Conservation (phyloP, 495 filamentous ascomycete genomes). For the Aspergillus saccharolyticus region DNA sequence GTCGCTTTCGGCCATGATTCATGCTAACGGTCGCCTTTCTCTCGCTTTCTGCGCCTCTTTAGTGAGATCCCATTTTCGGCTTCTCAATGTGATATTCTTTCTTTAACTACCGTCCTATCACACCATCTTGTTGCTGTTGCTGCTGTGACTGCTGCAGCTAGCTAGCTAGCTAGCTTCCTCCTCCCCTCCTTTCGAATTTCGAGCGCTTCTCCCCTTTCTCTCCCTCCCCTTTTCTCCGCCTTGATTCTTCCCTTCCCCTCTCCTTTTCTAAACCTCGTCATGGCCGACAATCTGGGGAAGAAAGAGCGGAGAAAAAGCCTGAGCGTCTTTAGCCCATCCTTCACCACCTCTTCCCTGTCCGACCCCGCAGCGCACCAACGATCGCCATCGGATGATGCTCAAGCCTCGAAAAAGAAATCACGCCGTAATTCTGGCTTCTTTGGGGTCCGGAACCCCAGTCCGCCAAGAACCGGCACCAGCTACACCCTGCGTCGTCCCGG, state of each 20-base stretch:
- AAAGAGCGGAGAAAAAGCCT: constrained; percentile 45
- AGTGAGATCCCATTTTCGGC: constrained; percentile 30
- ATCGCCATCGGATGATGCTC: constrained; percentile 36
- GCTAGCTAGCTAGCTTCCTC: not conserved
- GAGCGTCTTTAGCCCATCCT: constrained; percentile 35
- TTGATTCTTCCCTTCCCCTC: constrained; percentile 10
- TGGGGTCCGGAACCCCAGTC: constrained; percentile 28
- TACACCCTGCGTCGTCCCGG: constrained; percentile 30
- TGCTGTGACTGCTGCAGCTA: not conserved
- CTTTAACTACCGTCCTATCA: constrained; percentile 8
- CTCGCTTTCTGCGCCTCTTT: constrained; percentile 15
- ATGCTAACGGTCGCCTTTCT: constrained; percentile 13
- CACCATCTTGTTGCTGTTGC: not conserved
- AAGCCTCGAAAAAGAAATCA: constrained; percentile 31
- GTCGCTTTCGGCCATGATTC: constrained; percentile 3
- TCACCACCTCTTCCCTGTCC: constrained; percentile 21
- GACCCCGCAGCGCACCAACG: constrained; percentile 28
- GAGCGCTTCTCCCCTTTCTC: constrained; percentile 6
- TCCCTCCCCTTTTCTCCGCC: constrained; percentile 13
- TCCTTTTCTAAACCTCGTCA: constrained; percentile 24
- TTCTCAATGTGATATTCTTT: constrained; percentile 32
- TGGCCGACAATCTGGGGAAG: constrained; percentile 36
- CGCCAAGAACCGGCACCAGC: constrained; percentile 12
- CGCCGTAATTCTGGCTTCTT: constrained; percentile 46
- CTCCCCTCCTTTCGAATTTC: not conserved